Base-by-base conservation (phyloP, 208 protist species). In the Trypanosoma brucei region DNA sequence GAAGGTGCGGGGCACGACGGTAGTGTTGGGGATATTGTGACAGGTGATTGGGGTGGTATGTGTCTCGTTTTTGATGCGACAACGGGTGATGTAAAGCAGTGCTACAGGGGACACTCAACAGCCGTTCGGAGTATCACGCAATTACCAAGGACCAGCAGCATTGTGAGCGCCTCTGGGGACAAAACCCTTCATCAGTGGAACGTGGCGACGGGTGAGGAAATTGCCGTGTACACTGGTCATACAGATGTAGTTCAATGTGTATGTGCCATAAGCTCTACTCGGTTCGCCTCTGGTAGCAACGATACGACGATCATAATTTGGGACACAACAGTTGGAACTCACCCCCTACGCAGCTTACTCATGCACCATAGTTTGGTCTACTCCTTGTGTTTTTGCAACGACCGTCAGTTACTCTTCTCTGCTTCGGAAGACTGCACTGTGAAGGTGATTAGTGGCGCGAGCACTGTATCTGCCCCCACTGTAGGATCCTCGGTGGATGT, bases 341-440 rank as follows among this genome's bases (percentile, higher is more conserved):
- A 39, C 52, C 55, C 65, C n/a, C 30, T 70, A 7, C 13, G 45
- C 22, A 40, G 78, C 9, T 61, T 93, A 11, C 44, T 57, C 0
- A 84, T 75, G 7, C 86, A 95, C 59, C 64, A 77, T 35, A 89
- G 80, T 33, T 76, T 91, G 5, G 66, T 95, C 7, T 95, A 91
- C 75, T 69, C 73, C 0, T 61, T 93, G 8, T 64, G 56, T 46
- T 93, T 76, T 65, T 76, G 76, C 60, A 55, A 65, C 6, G 37
- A 36, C 3, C 76, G 72, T 13, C 54, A 53, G n/a, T 65, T 89
- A 64, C 78, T 97, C 48, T 78, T 91, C 33, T 86, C 92, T 5
- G 70, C 69, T 38, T 92, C 92, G 34, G 93, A 97, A 52, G 94
- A 98, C 61, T 62, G 77, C 61, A 92, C 87, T 2, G 72, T 96